Evolutionary conservation across 164 flowering plant genomes (phyloP).

Genomic region (Magnolia sinica): DNA sequence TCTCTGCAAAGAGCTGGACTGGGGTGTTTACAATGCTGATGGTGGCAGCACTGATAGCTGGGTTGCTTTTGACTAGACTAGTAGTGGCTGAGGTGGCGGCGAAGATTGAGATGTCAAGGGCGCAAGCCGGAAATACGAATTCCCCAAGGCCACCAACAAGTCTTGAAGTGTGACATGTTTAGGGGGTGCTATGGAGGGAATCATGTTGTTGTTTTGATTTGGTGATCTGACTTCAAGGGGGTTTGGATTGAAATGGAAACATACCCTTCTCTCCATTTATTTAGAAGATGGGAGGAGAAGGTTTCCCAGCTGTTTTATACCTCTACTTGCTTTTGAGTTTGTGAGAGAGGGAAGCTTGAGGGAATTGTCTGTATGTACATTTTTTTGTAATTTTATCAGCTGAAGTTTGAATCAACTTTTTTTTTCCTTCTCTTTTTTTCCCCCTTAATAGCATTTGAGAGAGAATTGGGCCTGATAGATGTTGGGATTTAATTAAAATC

Average conservation of each 20-base stretch:
- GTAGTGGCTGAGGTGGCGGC: slow-evolving; percentile 61
- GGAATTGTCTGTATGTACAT: too few species aligned
- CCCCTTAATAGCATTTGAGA: too few species aligned
- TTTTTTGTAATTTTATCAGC: neutral
- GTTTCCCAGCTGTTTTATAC: neutral
- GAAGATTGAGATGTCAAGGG: slow-evolving; percentile 40
- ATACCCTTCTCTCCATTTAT: neutral
- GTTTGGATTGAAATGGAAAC: neutral
- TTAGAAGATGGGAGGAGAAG: slow-evolving; percentile 1
- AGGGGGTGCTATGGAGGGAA: too few species aligned
- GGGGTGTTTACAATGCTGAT: slow-evolving; percentile 73
- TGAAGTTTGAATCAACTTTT: neutral
- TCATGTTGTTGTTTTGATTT: neutral
- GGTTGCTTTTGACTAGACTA: slow-evolving; percentile 56
- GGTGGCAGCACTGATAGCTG: slow-evolving; percentile 63
- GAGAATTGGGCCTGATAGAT: too few species aligned
- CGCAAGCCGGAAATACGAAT: neutral
- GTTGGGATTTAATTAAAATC: too few species aligned
- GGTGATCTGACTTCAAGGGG: neutral
- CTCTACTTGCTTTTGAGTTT: neutral
- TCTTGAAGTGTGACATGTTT: neutral
- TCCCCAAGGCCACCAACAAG: neutral
- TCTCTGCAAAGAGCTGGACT: slow-evolving; percentile 62
- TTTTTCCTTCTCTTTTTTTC: too few species aligned
- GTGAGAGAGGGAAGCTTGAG: too few species aligned